Base-by-base conservation (phyloP, 1,284 basidiomycete genomes). In the Ustilago xerochloae region DNA sequence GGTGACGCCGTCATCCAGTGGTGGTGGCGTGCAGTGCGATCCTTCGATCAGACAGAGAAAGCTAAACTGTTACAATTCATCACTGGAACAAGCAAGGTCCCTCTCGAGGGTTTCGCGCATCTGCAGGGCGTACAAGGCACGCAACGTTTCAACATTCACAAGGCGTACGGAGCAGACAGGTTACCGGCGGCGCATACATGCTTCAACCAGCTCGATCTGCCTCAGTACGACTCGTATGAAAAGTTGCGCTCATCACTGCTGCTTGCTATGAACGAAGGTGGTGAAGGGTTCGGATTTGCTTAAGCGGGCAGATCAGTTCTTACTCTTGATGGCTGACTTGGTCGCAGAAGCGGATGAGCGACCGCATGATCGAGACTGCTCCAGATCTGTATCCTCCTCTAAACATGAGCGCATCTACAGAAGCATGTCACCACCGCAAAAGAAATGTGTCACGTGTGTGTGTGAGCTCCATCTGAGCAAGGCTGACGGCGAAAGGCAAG, bases 1-100 rank as follows among this genome's bases (percentile, higher is more conserved):
- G 84, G 84, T 13, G 96, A 99, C 85, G 92, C 95, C 3, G 93
- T 96, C 80, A 93, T 99, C 65, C 91, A 93, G 32, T 99, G 96
- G 95, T 98, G 94, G 91, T 99, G 97, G 97, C 90, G 97, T 75
- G 95, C 96, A 2, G 89, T 99, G 51, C 94, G 98, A 84, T 95
- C 93, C 13, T 98, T 98, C 87, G 95, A 93, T 78, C 92, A 96
- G 53, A 95, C 97, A 79, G 94, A 99, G 85, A 89, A 94, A 63
- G 94, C 95, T 18, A 96, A 97, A 84, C 77, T 87, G 4, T 67
- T 87, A 3, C 97, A 97, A 87, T 99, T 99, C 86, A 95, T 95
- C 33, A 97, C 97, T 2, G 94, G 86, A 6, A 85, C 94, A 1
- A 95, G 94, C 33, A 90, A 95, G 60, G 97, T 99, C 0, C 97